Conservation (phyloP, 1,284 basidiomycete genomes). For the Trametes versicolor region DNA sequence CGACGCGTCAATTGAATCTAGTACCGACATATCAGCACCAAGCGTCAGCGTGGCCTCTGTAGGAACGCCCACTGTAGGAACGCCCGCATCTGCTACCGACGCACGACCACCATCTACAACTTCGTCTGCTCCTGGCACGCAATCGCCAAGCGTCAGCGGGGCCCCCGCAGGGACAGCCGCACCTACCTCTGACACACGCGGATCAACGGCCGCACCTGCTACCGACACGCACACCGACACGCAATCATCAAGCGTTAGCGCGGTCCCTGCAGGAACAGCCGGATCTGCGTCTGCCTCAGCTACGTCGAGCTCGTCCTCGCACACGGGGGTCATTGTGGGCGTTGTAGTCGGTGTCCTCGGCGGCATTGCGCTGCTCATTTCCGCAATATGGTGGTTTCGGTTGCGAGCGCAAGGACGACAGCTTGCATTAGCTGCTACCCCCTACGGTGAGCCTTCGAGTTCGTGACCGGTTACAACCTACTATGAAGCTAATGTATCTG, state of each 20-base stretch:
- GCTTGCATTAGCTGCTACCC: not conserved
- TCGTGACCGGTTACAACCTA: not conserved
- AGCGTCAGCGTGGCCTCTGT: no score
- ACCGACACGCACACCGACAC: not conserved
- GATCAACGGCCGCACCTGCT: not conserved
- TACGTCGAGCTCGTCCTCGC: not conserved
- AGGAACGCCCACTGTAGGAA: no score
- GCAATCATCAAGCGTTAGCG: not conserved
- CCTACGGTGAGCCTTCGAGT: slow-evolving; percentile 1
- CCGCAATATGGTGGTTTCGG: slow-evolving; percentile 10
- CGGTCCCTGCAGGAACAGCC: not conserved
- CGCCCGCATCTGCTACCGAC: no score
- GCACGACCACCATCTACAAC: not conserved
- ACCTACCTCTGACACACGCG: no score
- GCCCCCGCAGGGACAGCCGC: no score
- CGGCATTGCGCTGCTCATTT: not conserved
- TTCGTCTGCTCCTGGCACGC: not conserved
- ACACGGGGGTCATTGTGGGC: slow-evolving; percentile 5
- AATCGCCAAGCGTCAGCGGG: not conserved
- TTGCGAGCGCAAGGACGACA: slow-evolving; percentile 2
- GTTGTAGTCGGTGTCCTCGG: slow-evolving; percentile 16
- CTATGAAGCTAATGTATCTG: not conserved
- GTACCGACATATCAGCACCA: no score
- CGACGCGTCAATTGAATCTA: not conserved
- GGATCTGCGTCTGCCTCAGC: not conserved